Percentiles rank a stretch among this genome's conserved stretches.
Conservation (phyloP, 768 basidiomycete species). For the Rhodosporidiobolus odoratus region DNA sequence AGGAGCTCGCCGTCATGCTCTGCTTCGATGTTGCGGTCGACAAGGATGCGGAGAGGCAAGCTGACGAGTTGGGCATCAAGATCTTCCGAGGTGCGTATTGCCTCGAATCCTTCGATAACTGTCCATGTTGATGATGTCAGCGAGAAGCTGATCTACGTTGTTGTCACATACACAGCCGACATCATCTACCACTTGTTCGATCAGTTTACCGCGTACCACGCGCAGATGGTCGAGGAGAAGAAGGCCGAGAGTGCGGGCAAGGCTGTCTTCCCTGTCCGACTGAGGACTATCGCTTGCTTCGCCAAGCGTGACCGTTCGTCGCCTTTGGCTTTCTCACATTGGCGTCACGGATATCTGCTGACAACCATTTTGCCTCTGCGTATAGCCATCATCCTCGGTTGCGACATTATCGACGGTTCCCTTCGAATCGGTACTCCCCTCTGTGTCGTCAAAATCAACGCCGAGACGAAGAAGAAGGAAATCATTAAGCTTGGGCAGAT, state of each 20-base stretch:
- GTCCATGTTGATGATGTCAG: too few relatives aligned
- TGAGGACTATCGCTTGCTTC: conserved; percentile 89
- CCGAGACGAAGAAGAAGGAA: conserved; percentile 79
- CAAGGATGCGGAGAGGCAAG: conserved; percentile 82
- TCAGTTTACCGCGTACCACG: conserved; percentile 88
- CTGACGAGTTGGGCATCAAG: conserved; percentile 88
- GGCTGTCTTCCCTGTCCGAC: conserved; percentile 92
- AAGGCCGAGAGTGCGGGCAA: conserved; percentile 83
- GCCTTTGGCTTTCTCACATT: neutral
- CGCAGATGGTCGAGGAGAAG: conserved; percentile 86
- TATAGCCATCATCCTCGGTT: conserved; percentile 76
- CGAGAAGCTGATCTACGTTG: neutral
- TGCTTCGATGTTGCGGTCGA: conserved; percentile 95
- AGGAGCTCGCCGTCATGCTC: conserved; percentile 88
- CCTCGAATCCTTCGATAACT: neutral
- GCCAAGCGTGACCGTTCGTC: conserved; percentile 74
- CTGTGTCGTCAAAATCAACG: conserved; percentile 88
- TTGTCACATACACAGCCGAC: conserved; percentile 60
- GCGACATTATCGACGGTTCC: conserved; percentile 89
- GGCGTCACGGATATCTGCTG: neutral
- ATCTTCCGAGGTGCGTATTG: conserved; percentile 74
- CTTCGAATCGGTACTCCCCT: conserved; percentile 88
- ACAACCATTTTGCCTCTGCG: neutral
- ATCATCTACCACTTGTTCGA: conserved; percentile 99
- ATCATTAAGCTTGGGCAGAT: conserved; percentile 89